phyloP scores from a whole-genome alignment of 2,329 filamentous ascomycete genomes.

The Nemania sp. region DNA sequence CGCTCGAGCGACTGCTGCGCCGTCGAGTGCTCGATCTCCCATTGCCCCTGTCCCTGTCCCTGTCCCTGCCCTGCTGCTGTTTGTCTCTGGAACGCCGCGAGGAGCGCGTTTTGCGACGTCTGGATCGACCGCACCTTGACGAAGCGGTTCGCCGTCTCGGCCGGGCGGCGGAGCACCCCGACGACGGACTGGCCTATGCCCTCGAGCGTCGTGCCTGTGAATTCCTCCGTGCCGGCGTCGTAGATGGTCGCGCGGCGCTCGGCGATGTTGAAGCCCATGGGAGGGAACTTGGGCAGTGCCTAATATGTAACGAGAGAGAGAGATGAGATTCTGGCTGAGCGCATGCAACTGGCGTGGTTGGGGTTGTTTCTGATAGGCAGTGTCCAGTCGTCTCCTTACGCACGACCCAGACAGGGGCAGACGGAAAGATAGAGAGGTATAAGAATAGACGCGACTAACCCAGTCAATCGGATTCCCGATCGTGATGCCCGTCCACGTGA shows the following conservation, averaged over 20 bases:
- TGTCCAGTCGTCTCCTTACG: too few species aligned
- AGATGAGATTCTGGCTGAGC: neutral
- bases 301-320: neutral
- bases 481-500: conserved; percentile 40
- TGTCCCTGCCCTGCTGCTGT: neutral
- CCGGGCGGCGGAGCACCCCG: conserved; percentile 14
- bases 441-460: conserved; percentile 29
- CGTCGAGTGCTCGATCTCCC: conserved; percentile 31
- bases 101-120: conserved; percentile 32
- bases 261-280: conserved; percentile 39
- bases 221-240: conserved; percentile 36
- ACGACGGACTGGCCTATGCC: conserved; percentile 37
- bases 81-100: conserved; percentile 34
- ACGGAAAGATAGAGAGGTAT: neutral
- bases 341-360: conserved; percentile 1
- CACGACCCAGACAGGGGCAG: neutral
- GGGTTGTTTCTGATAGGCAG: neutral
- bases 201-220: conserved; percentile 39
- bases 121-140: conserved; percentile 38
- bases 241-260: conserved; percentile 34
- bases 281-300: conserved; percentile 31
- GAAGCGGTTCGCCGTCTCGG: conserved; percentile 35
- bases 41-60: conserved; percentile 18
- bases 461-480: conserved; percentile 42
- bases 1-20: conserved; percentile 27